phyloP scores from a whole-genome alignment of 371 early-diverging fungal genomes.

The Mycotypha africana region DNA sequence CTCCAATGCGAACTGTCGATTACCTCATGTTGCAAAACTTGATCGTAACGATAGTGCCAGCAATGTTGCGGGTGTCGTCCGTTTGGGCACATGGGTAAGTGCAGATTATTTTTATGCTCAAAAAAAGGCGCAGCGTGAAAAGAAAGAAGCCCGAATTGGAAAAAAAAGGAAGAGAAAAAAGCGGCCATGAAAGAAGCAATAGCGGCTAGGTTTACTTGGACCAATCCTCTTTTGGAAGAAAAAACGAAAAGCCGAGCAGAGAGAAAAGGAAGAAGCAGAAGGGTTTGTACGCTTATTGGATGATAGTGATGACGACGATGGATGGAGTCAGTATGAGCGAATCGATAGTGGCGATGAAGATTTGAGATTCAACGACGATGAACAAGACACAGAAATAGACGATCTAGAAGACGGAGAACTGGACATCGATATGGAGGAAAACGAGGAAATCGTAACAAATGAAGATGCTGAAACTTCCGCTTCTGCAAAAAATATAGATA shows the following conservation, averaged over 20 bases:
- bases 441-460: no score
- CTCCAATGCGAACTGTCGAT: slow-evolving; percentile 51
- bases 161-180: slow-evolving; percentile 12
- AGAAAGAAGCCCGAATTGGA: no score
- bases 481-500: no score
- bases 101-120: slow-evolving; percentile 27
- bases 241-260: slow-evolving; percentile 1
- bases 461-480: no score
- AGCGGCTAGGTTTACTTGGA: slow-evolving; percentile 8
- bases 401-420: no score
- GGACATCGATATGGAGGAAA: no score
- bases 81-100: slow-evolving; percentile 34
- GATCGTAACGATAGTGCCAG: slow-evolving; percentile 7
- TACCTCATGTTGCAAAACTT: slow-evolving; percentile 49
- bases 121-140: no score
- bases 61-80: slow-evolving; percentile 19
- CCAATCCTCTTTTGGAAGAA: not conserved
- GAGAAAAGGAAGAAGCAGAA: slow-evolving; percentile 25
- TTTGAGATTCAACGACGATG: slow-evolving; percentile 13
- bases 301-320: no score
- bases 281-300: slow-evolving; percentile 42
- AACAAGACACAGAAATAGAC: slow-evolving; percentile 14
- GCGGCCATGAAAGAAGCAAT: slow-evolving; percentile 4
- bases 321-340: slow-evolving; percentile 23
- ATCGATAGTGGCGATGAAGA: slow-evolving; percentile 3